Evolutionary conservation across 805 yeast genomes (phyloP).

Genomic region (Lipomyces starkeyi): DNA sequence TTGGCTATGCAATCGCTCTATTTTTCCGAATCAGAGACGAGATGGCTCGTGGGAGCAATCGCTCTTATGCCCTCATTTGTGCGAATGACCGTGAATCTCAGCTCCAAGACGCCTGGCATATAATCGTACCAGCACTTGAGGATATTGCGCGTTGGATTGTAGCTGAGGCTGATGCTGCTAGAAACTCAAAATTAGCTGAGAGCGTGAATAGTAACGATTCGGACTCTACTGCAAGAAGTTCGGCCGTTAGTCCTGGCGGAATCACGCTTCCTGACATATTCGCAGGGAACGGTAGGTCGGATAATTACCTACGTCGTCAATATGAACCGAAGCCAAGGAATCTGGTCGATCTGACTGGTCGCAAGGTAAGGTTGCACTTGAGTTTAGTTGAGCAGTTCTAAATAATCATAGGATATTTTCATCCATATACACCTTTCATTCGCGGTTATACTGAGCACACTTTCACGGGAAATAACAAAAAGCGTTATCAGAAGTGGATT

Average conservation of each 20-base stretch:
- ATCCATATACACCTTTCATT: conserved; percentile 17
- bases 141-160: conserved; percentile 21
- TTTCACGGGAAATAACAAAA: conserved; percentile 9
- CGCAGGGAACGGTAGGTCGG: conserved; percentile 10
- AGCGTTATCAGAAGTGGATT: conserved; percentile 7
- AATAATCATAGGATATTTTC: conserved; percentile 13
- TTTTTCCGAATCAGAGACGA: conserved; percentile 17
- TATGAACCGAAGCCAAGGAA: conserved; percentile 14
- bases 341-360: conserved; percentile 18
- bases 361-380: neutral
- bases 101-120: conserved; percentile 19
- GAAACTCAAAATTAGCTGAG: neutral
- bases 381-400: neutral
- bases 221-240: neutral
- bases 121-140: conserved; percentile 24
- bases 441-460: conserved; percentile 7
- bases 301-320: conserved; percentile 14
- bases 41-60: conserved; percentile 18
- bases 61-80: conserved; percentile 18
- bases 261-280: conserved; percentile 7
- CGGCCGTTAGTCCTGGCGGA: neutral
- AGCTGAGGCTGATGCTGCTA: conserved; percentile 12
- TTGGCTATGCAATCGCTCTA: conserved; percentile 25
- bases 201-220: neutral
- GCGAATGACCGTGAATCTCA: conserved; percentile 11